These are phyloP conservation scores for Saccharum spontaneum DNA, from an alignment of 176 grass and related monocot genomes.

Conservation along the genomic window DNA sequence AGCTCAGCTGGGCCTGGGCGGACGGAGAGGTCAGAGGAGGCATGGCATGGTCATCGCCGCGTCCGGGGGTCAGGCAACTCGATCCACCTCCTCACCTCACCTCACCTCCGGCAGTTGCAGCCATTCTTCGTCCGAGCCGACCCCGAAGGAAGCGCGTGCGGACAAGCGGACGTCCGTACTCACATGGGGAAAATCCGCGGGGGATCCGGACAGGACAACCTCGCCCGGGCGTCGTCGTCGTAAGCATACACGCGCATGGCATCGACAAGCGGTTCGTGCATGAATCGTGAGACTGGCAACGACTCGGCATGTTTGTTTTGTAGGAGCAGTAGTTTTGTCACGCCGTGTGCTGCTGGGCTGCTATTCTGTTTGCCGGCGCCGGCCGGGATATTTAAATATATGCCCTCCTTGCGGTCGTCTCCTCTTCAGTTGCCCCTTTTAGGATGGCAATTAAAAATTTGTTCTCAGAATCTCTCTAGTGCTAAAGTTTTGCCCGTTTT, in stretches of 20 bases:
- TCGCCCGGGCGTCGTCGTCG: not conserved
- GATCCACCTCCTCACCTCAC: not conserved
- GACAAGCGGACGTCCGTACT: not conserved
- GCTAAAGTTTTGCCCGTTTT: no score
- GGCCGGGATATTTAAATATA: no score
- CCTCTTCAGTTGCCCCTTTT: no score
- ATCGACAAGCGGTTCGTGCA: not conserved
- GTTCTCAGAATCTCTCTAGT: no score
- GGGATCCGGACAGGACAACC: not conserved
- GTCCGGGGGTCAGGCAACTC: not conserved
- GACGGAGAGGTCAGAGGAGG: no score
- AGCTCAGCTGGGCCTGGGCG: not conserved
- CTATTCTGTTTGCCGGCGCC: not conserved
- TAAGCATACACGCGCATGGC: not conserved
- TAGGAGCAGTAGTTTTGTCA: no score
- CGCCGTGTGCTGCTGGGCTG: not conserved
- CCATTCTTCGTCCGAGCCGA: not conserved
- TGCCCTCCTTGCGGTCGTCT: no score
- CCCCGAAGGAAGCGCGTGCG: not conserved
- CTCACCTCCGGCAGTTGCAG: not conserved
- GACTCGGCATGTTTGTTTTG: not conserved
- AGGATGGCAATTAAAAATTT: no score
- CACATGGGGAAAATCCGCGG: slow-evolving; percentile 13
- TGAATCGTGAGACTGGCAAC: not conserved
- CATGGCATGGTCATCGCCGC: no score